These are phyloP conservation scores for Thermothelomyces thermophilus DNA, from an alignment of 2,329 filamentous ascomycete genomes.

Conservation along the genomic window DNA sequence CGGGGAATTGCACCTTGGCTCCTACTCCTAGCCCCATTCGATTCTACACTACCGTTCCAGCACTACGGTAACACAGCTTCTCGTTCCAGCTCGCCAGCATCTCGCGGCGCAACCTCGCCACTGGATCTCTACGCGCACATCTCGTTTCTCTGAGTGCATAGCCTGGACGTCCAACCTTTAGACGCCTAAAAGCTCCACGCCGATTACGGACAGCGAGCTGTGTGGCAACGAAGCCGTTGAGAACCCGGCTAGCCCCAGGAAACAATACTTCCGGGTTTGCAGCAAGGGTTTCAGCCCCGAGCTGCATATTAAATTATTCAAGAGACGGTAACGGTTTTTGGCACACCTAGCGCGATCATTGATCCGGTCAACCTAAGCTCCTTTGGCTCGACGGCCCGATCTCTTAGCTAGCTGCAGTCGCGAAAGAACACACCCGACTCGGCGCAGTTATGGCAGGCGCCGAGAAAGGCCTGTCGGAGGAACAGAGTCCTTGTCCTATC, in stretches of 20 bases:
- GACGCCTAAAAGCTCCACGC: background rate
- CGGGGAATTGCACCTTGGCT: slow-evolving; percentile 4
- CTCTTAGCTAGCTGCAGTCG: background rate
- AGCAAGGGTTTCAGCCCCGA: background rate
- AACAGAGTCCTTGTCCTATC: background rate
- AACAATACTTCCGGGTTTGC: too few relatives aligned
- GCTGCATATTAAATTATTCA: background rate
- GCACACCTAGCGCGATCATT: background rate
- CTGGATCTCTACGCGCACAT: background rate
- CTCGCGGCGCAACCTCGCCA: background rate
- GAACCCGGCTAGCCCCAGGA: too few relatives aligned
- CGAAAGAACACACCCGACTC: background rate
- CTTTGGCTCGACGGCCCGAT: background rate
- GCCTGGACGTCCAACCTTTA: background rate
- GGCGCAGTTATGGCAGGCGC: slow-evolving; percentile 9
- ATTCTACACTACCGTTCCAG: slow-evolving; percentile 1
- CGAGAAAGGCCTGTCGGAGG: background rate
- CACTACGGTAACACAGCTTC: slow-evolving; percentile 8
- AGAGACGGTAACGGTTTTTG: background rate
- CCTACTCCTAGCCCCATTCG: background rate
- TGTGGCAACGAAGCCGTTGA: background rate
- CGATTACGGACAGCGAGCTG: background rate
- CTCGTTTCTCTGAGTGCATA: background rate
- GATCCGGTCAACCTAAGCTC: too few relatives aligned
- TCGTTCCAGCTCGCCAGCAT: background rate